These are phyloP conservation scores for Aspergillus sclerotioniger DNA, from an alignment of 495 filamentous ascomycete genomes.

Conservation along the genomic window DNA sequence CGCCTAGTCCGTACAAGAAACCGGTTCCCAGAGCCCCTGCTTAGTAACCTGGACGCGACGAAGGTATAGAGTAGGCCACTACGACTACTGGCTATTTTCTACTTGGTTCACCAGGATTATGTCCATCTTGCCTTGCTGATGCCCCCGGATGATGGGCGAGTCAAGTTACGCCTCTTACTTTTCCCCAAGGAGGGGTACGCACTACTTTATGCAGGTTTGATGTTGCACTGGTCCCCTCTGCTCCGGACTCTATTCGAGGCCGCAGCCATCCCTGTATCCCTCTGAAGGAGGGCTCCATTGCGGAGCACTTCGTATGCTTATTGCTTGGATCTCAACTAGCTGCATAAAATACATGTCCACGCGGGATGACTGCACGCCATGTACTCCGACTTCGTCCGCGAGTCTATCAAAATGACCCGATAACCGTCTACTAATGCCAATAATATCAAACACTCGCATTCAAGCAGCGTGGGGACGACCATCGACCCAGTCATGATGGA, in stretches of 20 bases:
- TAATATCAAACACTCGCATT: not conserved
- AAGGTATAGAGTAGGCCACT: not conserved
- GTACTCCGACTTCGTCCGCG: not conserved
- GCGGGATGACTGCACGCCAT: not conserved
- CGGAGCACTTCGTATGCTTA: slow-evolving; percentile 1
- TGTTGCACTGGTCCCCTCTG: not conserved
- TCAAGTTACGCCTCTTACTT: not conserved
- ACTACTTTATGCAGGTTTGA: not conserved
- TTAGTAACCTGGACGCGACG: not conserved
- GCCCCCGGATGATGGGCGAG: not conserved
- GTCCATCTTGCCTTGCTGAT: not conserved
- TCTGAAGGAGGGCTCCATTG: not conserved
- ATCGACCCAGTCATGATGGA: slow-evolving; percentile 7
- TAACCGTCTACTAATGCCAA: not conserved
- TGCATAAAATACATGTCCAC: slow-evolving; percentile 2
- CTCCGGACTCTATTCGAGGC: not conserved
- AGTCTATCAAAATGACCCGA: not conserved
- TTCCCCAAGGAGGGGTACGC: not conserved
- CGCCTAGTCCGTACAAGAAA: not conserved
- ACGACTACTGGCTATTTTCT: too few relatives aligned
- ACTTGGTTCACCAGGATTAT: not conserved
- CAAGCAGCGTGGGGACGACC: not conserved
- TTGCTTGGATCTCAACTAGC: not conserved
- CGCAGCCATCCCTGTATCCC: not conserved
- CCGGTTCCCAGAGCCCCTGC: not conserved